Base-by-base conservation (phyloP, 148 eudicot genomes). In the Rhododendron ovatum region DNA sequence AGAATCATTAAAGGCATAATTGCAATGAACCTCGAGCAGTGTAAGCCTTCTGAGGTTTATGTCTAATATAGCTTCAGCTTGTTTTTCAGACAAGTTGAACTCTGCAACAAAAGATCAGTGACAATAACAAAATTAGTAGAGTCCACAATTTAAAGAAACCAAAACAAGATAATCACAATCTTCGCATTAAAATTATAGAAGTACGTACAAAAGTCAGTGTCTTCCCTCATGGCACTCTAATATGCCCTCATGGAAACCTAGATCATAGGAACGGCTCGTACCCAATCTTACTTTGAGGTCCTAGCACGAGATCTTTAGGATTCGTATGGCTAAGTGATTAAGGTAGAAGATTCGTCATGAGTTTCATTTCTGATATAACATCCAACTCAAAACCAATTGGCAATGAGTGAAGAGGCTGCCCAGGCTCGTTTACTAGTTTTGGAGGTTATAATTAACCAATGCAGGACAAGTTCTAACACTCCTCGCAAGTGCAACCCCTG, bases 11-110 rank as follows among this genome's bases (percentile, higher is more conserved):
- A 57, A 33, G 55, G 53, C 50, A 41, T 33, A 24, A 85, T 61
- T 75, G 57, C 8, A 48, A 22, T 83, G 78, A 71, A 97, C 99
- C 98, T 97, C 99, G 84, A 95, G 98, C 83, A 73, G 84, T 81
- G 98, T 94, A 71, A 97, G 98, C 92, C 85, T 93, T 90, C 99
- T 93, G 88, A 97, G 89, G 89, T 91, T 94, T 50, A 97, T 95
- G 88, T 95, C 99, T 88, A 97, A 83, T 92, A 97, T 93, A 55
- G 99, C 98, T 85, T 95, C 98, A 86, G 98, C 98, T 93, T 97
- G 99, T 89, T 94, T 97, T 76, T 94, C 98, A 84, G 98, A 93
- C 91, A 97, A 90, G 87, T 83, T 91, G 83, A 91, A 95, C 84
- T 88, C 99, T 97, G 95, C 87, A 90, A 74, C 43, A 88, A 86